Evolutionary conservation across 169 alveolate genomes (phyloP), one percentile per base, ranked within the genome.

Genomic region (Eimeria sp.): DNA sequence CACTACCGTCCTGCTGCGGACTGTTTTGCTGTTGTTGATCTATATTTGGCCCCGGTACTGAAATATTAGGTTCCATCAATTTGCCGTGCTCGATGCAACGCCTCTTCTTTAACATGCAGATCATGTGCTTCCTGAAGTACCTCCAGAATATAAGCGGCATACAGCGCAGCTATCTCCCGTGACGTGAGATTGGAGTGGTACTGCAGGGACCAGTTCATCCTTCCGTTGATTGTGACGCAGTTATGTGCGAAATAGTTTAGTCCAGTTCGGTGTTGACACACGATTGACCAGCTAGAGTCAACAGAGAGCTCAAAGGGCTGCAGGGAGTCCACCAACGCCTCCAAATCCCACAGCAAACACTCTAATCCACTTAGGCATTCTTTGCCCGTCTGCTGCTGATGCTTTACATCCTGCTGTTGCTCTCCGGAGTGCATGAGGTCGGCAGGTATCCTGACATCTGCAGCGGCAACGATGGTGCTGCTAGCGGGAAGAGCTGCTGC

Each of bases 231-330:
- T 16, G 98, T 97, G 30, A 95, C 98, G 76, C 96, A 65, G 95
- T 97, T 97, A 80, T 97, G 98, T 34, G 98, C 98, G 58, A 97
- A 97, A 95, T 92, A 92, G 95, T 95, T 96, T 45, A 96, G 67
- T 11, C 98, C 98, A 25, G 87, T 87, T 18, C 70, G 49, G 89
- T 94, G 94, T 87, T 94, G 96, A 34, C 78, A 65, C 40, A 94
- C 96, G 27, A 70, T 65, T 30, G 96, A 94, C 96, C 96, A 94
- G 94, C 96, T 92, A 61, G 67, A 47, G 30, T 92, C 96, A 14
- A 92, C 45, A 4, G 75, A 76, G 4, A 92, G 40, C n/a, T 72
- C 72, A n/a, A 82, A 92, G 5, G 96, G 96, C 40, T 78, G 40
- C 7, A 92, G 75, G 14, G 78, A 57, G 16, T 90, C 91, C 78